Conservation (phyloP, 768 basidiomycete species). For the Boletus tylopilopsis region DNA sequence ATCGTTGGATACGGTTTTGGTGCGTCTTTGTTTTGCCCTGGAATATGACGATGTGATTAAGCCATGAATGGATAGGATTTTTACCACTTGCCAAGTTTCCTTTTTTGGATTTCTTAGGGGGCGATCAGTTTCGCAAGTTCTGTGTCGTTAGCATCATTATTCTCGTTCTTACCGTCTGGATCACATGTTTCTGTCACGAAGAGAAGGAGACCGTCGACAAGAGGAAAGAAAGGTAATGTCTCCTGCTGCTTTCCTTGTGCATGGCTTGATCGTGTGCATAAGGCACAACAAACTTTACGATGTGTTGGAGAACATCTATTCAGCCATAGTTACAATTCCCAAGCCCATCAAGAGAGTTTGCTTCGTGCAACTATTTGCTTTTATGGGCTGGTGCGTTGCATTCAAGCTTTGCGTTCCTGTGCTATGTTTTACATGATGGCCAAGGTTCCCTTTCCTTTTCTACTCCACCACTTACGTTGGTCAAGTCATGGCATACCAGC, state of each 20-base stretch:
- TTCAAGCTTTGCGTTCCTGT: background rate
- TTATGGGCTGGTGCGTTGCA: slow-evolving; percentile 83
- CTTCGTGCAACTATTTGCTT: slow-evolving; percentile 90
- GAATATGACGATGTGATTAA: slow-evolving; percentile 6
- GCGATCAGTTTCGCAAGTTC: slow-evolving; percentile 94
- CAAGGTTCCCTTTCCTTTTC: slow-evolving; percentile 93
- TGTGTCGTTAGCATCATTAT: slow-evolving; percentile 82
- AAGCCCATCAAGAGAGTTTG: slow-evolving; percentile 85
- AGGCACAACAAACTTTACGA: slow-evolving; percentile 58
- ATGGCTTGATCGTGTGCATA: slow-evolving; percentile 1
- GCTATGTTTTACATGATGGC: slow-evolving; percentile 4
- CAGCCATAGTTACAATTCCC: slow-evolving; percentile 71
- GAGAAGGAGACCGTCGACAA: slow-evolving; percentile 63
- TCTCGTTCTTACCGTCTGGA: slow-evolving; percentile 76
- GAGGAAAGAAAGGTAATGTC: slow-evolving; percentile 40
- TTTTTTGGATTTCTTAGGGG: slow-evolving; percentile 76
- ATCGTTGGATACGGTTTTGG: slow-evolving; percentile 93
- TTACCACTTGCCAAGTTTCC: slow-evolving; percentile 81
- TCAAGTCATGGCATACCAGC: slow-evolving; percentile 86
- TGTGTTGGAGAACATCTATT: slow-evolving; percentile 73
- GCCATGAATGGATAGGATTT: slow-evolving; percentile 54
- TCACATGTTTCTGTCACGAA: slow-evolving; percentile 83
- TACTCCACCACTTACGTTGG: slow-evolving; percentile 93
- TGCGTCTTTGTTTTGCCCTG: slow-evolving; percentile 30
- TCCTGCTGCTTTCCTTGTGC: slow-evolving; percentile 2